These are phyloP conservation scores for Hygrophorus pudorinus DNA, from an alignment of 768 basidiomycete genomes.

Conservation along the genomic window DNA sequence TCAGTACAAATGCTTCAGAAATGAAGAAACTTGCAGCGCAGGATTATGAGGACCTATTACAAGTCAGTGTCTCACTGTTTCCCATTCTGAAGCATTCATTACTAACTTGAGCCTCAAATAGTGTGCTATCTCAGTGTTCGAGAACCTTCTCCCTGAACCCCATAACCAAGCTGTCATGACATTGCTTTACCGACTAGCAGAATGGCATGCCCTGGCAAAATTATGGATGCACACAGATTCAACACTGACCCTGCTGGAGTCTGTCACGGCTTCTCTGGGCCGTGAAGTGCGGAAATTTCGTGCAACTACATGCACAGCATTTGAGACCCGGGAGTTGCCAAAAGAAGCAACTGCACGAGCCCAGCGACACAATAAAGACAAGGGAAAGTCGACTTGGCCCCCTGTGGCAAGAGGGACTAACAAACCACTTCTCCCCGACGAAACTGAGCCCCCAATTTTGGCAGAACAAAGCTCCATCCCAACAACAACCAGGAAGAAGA, in stretches of 20 bases:
- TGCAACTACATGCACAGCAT: conserved; percentile 9
- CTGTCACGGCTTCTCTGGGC: conserved; percentile 19
- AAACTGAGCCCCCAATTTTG: too few species aligned
- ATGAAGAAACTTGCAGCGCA: conserved; percentile 26
- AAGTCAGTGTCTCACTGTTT: conserved; percentile 35
- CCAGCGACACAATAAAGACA: conserved; percentile 5
- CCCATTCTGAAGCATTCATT: conserved; percentile 25
- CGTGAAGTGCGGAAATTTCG: conserved; percentile 16
- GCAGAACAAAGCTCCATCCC: conserved; percentile 6
- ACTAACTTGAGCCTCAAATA: conserved; percentile 4
- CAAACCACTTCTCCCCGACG: too few species aligned
- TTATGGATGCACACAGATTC: too few species aligned
- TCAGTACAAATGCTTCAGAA: too few species aligned
- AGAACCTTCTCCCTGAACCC: conserved; percentile 23
- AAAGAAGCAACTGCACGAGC: conserved; percentile 15
- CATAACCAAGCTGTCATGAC: conserved; percentile 18
- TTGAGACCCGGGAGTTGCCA: conserved; percentile 17
- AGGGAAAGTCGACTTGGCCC: background rate
- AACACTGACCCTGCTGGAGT: conserved; percentile 18
- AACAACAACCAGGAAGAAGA: too few species aligned
- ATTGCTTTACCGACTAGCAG: conserved; percentile 20
- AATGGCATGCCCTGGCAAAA: too few species aligned
- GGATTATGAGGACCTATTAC: too few species aligned
- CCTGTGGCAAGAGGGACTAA: background rate
- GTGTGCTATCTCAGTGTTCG: conserved; percentile 25